phyloP scores from a whole-genome alignment of 2,329 filamentous ascomycete species.

The Hortaea werneckii region DNA sequence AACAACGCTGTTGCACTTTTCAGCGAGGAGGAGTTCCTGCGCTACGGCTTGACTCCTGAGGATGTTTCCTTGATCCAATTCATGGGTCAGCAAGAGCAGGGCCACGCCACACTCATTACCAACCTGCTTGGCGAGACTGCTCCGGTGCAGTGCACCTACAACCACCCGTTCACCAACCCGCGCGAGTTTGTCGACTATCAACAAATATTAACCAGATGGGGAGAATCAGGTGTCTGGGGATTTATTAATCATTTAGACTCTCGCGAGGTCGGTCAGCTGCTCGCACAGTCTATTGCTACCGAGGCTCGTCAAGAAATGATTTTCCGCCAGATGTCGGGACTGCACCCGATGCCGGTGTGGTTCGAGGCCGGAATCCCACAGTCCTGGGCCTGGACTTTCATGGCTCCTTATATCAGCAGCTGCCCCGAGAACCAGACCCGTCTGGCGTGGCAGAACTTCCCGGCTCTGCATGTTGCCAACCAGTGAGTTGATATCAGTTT shows the following conservation, averaged over 20 bases:
- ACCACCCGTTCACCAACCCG: conserved; percentile 67
- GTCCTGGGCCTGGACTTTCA: conserved; percentile 72
- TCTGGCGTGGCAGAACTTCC: conserved; percentile 78
- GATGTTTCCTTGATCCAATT: conserved; percentile 62
- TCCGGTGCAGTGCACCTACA: conserved; percentile 67
- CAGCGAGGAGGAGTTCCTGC: conserved; percentile 57
- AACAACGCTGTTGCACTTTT: conserved; percentile 63
- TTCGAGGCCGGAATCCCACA: conserved; percentile 72
- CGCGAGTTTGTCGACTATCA: conserved; percentile 73
- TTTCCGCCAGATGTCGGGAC: conserved; percentile 71
- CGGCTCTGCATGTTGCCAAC: conserved; percentile 59
- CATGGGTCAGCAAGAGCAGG: conserved; percentile 69
- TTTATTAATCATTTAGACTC: conserved; percentile 71
- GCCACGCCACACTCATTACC: conserved; percentile 64
- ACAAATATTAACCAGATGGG: conserved; percentile 74
- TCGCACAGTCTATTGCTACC: conserved; percentile 66
- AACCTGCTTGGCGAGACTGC: conserved; percentile 67
- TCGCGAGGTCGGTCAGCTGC: conserved; percentile 60
- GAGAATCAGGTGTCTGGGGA: conserved; percentile 70
- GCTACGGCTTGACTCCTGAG: conserved; percentile 56
- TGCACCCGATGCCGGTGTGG: conserved; percentile 76
- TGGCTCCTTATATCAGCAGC: conserved; percentile 70
- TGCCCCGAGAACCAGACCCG: conserved; percentile 66
- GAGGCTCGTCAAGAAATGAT: conserved; percentile 77
- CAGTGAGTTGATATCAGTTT: too few relatives aligned